Evolutionary conservation across 345 rosid genomes (phyloP), one percentile per base, ranked within the genome.

Genomic region (Conringia planisiliqua): DNA sequence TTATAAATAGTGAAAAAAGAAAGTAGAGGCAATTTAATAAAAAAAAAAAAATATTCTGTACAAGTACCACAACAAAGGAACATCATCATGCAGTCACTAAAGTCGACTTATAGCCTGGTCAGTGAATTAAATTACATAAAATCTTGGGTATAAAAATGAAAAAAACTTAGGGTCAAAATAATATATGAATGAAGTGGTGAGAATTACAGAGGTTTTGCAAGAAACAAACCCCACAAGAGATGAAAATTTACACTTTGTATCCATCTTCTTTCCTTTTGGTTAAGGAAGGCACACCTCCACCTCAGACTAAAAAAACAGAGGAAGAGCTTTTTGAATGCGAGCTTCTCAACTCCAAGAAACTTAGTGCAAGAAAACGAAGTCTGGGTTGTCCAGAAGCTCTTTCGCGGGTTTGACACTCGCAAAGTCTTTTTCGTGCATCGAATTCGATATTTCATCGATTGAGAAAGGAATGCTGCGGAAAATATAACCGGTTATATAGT

Each of bases 391-490:
- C 26, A 86, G 65, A 63, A 96, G 96, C 64, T 87, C 90, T 82
- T 89, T 87, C 1, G 96, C 96, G 0, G 95, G 89, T 78, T 85
- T 79, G 13, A 96, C 96, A 44, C 74, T 96, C 42, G 82, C 78
- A 72, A 96, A 96, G 71, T 96, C 99, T 70, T 84, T 96, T 82
- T 87, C 99, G 66, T 89, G 89, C 74, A 96, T 75, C 22, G 97
- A 79, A 78, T 59, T 85, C 0, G 98, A 81, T 13, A 96, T 91
- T 70, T 95, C 99, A 9, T 96, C 98, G 10, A 92, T 85, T 16
- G 99, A 92, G 90, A 92, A 96, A 32, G 97, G 99, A 73, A 92
- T 96, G 87, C 98, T 89, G 96, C 59, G 7, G 40, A 1, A 47
- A 50, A 26, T 5, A 9, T 10, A 26, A 46, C 32, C 18, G 7